These are phyloP conservation scores for Fusarium citri DNA, from an alignment of 2,329 filamentous ascomycete species.

Conservation along the genomic window DNA sequence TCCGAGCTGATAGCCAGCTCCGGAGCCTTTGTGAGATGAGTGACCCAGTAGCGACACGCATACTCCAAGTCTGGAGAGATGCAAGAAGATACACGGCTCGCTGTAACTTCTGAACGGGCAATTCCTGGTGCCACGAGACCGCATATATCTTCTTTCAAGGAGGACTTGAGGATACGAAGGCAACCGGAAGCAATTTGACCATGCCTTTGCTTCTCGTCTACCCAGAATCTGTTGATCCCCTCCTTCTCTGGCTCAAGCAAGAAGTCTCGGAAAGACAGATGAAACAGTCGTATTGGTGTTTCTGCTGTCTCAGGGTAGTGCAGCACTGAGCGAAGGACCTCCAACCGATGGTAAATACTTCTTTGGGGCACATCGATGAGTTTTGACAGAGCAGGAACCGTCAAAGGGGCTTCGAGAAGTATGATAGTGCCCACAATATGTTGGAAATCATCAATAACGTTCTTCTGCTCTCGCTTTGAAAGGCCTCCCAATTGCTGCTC, in stretches of 20 bases:
- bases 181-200: conserved; percentile 42
- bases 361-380: neutral
- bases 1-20: no score
- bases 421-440: conserved; percentile 43
- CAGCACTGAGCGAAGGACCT: conserved; percentile 32
- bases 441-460: conserved; percentile 39
- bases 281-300: conserved; percentile 14
- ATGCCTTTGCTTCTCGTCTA: conserved; percentile 52
- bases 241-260: conserved; percentile 48
- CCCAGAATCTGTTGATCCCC: conserved; percentile 50
- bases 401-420: conserved; percentile 40
- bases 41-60: neutral
- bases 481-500: conserved; percentile 8
- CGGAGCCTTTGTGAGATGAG: neutral
- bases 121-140: no score
- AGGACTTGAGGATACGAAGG: neutral
- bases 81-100: neutral
- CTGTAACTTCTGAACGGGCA: no score
- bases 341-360: conserved; percentile 32
- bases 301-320: neutral
- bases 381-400: conserved; percentile 25
- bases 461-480: neutral
- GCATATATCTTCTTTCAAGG: no score
- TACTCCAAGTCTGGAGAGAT: neutral
- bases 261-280: conserved; percentile 54